Evolutionary conservation across 106 monocot genomes (phyloP).

Genomic region (Dioscorea zingiberensis): DNA sequence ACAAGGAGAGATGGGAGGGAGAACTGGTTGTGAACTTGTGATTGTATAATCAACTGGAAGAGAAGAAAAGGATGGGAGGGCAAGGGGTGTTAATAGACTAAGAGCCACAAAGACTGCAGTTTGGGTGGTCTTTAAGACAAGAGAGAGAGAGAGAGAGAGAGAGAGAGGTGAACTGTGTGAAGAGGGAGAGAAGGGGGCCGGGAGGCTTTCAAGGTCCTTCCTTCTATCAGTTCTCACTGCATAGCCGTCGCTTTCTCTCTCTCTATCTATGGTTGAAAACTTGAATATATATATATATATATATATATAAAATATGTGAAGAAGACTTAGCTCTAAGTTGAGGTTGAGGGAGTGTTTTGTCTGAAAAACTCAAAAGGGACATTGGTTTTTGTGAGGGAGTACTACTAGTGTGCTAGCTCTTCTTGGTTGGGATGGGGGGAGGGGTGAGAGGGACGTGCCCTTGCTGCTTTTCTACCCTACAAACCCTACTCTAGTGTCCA

Average conservation of each 20-base stretch:
- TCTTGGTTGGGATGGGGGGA: conserved; percentile 18
- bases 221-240: conserved; percentile 41
- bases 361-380: background rate
- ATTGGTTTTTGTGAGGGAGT: conserved; percentile 27
- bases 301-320: background rate
- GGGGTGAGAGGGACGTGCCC: conserved; percentile 33
- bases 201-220: conserved; percentile 26
- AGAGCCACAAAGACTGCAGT: conserved; percentile 34
- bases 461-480: conserved; percentile 19
- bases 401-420: conserved; percentile 21
- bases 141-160: too few relatives aligned
- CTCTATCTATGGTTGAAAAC: conserved; percentile 12
- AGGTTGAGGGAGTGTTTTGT: too few relatives aligned
- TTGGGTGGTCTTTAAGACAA: conserved; percentile 5
- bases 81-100: conserved; percentile 7
- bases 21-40: background rate
- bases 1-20: background rate
- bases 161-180: too few relatives aligned
- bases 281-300: background rate
- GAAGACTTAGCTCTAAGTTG: too few relatives aligned
- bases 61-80: conserved; percentile 8
- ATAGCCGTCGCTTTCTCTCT: conserved; percentile 51
- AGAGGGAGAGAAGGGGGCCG: conserved; percentile 11
- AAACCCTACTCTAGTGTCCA: conserved; percentile 27
- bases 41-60: background rate